Evolutionary conservation across 148 eudicot genomes (phyloP), one percentile per base, ranked within the genome.

Genomic region (Nepenthes mirabilis): DNA sequence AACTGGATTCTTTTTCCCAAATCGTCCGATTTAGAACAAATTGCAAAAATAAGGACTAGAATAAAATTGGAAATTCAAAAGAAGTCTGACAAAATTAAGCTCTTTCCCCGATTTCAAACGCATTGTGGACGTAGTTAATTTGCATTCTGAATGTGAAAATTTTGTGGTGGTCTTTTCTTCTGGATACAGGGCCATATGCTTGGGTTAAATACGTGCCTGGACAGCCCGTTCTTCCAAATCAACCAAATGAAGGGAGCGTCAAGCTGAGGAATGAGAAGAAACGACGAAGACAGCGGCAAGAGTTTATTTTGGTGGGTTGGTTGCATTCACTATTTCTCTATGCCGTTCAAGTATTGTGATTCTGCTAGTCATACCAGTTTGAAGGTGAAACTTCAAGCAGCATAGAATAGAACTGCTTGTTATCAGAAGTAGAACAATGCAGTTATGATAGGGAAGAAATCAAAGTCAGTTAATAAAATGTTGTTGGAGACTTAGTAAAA

Each of bases 231-330:
- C 77, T 75, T 63, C 79, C 87, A 8, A 88, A 84, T 58, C 85
- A 88, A 54, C 96, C 99, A 35, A 93, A 88, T 69, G 75, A 78
- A 70, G 95, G 95, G 58, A 93, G 96, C 65, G 87, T 88, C 60
- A 93, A 93, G 75, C 75, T 70, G 33, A 82, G 99, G 73, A 83
- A 82, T 55, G 99, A 84, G 68, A 88, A 82, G 77, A 88, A 93
- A 72, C 77, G 96, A 34, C 75, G 80, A 37, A 82, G 79, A 58
- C 87, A 69, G 69, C 79, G 60, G 55, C 85, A 80, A 43, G 83
- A 79, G 47, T 93, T 93, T 75, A 71, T 88, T 59, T 57, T 74
- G 95, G 99, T 93, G 72, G 45, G 75, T 56, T 57, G 52, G 11
- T 57, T 51, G 3, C 13, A 49, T 49, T 6, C 11, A 5, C 10